Percentiles rank a stretch among this genome's conserved stretches.
phyloP scores from a whole-genome alignment of 2,329 filamentous ascomycete species.

The Pezicula carpinea region DNA sequence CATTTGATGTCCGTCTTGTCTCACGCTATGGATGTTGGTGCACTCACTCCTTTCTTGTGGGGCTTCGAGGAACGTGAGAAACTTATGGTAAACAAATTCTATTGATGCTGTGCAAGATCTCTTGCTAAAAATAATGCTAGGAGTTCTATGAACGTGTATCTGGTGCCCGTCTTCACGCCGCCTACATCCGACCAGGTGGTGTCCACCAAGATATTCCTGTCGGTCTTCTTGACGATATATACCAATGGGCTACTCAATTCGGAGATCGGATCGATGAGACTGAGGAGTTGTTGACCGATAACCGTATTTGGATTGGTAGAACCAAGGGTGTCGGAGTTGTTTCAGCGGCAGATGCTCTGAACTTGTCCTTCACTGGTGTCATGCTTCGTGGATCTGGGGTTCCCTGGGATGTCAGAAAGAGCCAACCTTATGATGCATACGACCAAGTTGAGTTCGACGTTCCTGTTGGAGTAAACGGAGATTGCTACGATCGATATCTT shows the following conservation, averaged over 20 bases:
- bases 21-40: conserved; percentile 98
- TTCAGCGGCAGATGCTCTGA: conserved; percentile 86
- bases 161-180: conserved; percentile 92
- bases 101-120: conserved; percentile 9
- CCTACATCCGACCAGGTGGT: conserved; percentile 93
- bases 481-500: conserved; percentile 98
- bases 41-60: conserved; percentile 97
- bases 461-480: conserved; percentile 91
- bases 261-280: conserved; percentile 98
- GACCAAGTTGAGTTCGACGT: conserved; percentile 98
- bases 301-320: conserved; percentile 97
- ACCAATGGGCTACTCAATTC: conserved; percentile 99
- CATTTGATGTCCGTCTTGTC: conserved; percentile 97
- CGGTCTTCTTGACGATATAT: conserved; percentile 95
- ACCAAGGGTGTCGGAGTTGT: conserved; percentile 91
- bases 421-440: conserved; percentile 94
- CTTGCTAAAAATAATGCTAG: conserved; percentile 41
- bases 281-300: conserved; percentile 97
- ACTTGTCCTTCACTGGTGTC: conserved; percentile 93
- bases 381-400: conserved; percentile 97
- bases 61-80: conserved; percentile 99
- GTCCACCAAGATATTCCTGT: conserved; percentile 93
- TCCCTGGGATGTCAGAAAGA: conserved; percentile 95
- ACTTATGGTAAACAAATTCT: conserved; percentile 72
- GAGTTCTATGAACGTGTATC: conserved; percentile 99